phyloP scores from a whole-genome alignment of 2,329 filamentous ascomycete genomes.

The Periconia macrospinosa region DNA sequence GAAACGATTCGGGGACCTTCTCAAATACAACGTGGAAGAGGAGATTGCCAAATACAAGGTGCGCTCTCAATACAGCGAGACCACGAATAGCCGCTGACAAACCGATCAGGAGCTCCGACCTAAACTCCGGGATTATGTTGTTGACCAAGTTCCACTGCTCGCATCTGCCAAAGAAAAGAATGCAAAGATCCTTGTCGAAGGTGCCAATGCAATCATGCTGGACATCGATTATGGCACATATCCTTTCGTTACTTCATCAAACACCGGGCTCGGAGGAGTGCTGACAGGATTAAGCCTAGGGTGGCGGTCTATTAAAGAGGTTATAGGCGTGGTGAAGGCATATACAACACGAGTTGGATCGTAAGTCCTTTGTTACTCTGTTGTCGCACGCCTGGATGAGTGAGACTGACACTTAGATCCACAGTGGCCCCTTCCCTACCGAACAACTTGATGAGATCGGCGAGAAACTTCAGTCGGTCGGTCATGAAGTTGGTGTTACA shows the following conservation, averaged over 20 bases:
- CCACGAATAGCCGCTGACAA: not conserved
- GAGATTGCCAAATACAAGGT: constrained; percentile 66
- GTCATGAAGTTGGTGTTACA: constrained; percentile 58
- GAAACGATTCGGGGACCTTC: constrained; percentile 68
- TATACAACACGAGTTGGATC: constrained; percentile 64
- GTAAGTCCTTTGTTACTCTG: constrained; percentile 15
- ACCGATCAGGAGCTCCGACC: constrained; percentile 52
- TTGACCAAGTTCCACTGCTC: constrained; percentile 70
- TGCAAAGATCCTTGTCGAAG: constrained; percentile 67
- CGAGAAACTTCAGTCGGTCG: constrained; percentile 59
- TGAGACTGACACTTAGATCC: constrained; percentile 23
- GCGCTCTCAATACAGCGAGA: constrained; percentile 6
- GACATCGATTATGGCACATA: constrained; percentile 63
- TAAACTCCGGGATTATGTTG: constrained; percentile 61
- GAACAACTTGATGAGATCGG: constrained; percentile 63
- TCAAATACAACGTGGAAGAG: constrained; percentile 69
- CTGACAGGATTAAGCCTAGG: constrained; percentile 65
- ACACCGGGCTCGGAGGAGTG: constrained; percentile 62
- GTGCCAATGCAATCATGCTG: constrained; percentile 69
- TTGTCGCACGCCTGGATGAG: not conserved
- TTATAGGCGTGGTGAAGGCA: constrained; percentile 69
- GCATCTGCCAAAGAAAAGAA: constrained; percentile 61
- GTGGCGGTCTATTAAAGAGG: constrained; percentile 62
- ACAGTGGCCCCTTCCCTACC: constrained; percentile 67
- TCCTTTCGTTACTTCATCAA: constrained; percentile 64